phyloP scores from a whole-genome alignment of 768 basidiomycete genomes.

The Suillus occidentalis region DNA sequence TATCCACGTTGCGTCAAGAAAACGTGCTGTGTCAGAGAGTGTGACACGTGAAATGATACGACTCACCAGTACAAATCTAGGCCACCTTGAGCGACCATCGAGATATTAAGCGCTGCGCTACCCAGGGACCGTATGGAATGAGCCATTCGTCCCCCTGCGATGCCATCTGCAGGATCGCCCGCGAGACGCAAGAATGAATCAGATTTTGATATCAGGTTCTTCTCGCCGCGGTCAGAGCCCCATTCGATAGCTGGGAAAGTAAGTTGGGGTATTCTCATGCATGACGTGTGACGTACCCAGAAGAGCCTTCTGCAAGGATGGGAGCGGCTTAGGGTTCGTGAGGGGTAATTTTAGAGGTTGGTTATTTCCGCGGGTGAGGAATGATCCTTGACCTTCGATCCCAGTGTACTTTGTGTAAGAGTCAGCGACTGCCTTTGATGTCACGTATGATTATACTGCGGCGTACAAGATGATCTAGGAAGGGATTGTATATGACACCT shows the following conservation, averaged over 20 bases:
- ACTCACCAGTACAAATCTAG: slow-evolving; percentile 85
- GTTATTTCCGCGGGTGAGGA: slow-evolving; percentile 52
- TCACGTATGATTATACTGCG: neutral
- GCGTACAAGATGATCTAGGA: slow-evolving; percentile 76
- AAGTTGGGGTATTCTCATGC: slow-evolving; percentile 10
- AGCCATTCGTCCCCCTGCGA: slow-evolving; percentile 77
- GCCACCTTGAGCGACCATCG: slow-evolving; percentile 85
- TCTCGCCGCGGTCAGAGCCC: slow-evolving; percentile 73
- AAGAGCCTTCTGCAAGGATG: slow-evolving; percentile 68
- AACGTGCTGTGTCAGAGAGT: slow-evolving; percentile 3
- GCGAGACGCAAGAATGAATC: slow-evolving; percentile 73
- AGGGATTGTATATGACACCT: slow-evolving; percentile 93
- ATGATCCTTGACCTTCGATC: slow-evolving; percentile 77
- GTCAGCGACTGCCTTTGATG: neutral
- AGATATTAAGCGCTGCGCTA: slow-evolving; percentile 80
- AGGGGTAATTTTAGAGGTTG: slow-evolving; percentile 65
- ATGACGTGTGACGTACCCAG: slow-evolving; percentile 46
- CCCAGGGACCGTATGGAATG: slow-evolving; percentile 84
- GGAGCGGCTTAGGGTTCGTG: slow-evolving; percentile 57
- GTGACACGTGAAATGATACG: neutral
- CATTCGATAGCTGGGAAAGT: slow-evolving; percentile 69
- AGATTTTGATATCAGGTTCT: slow-evolving; percentile 56
- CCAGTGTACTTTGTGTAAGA: slow-evolving; percentile 62
- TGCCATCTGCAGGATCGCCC: slow-evolving; percentile 57
- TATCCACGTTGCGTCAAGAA: slow-evolving; percentile 21